Conservation (phyloP, 345 rosid genomes). For the Populus davidiana region DNA sequence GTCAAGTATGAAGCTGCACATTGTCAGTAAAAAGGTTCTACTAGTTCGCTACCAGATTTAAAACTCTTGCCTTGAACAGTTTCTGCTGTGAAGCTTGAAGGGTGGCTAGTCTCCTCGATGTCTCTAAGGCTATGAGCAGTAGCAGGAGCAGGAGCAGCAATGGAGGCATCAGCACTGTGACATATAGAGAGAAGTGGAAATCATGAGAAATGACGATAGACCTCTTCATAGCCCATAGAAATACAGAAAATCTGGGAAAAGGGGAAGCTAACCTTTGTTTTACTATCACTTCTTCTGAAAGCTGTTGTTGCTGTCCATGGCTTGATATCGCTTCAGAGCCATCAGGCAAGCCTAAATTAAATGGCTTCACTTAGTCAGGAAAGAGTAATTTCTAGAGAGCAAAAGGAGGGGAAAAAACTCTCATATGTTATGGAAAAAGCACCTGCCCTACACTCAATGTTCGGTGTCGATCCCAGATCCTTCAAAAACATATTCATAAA, state of each 20-base stretch:
- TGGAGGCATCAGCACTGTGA: slow-evolving; percentile 16
- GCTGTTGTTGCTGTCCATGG: slow-evolving; percentile 21
- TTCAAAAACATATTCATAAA: slow-evolving; percentile 2
- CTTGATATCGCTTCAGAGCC: slow-evolving; percentile 18
- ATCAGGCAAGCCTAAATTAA: slow-evolving; percentile 21
- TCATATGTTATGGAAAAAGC: not conserved
- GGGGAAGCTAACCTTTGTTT: slow-evolving; percentile 20
- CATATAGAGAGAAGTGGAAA: not conserved
- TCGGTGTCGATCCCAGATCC: not conserved
- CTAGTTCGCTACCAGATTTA: not conserved
- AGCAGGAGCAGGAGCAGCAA: slow-evolving; percentile 15
- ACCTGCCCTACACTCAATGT: slow-evolving; percentile 12
- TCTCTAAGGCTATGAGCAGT: slow-evolving; percentile 17
- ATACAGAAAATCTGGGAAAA: not conserved
- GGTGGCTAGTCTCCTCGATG: slow-evolving; percentile 17
- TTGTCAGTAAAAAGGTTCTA: not conserved
- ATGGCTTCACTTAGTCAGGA: not conserved
- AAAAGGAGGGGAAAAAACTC: not conserved
- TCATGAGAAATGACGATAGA: not conserved
- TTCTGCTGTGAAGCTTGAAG: slow-evolving; percentile 1
- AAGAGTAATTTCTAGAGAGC: not conserved
- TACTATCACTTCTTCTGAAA: slow-evolving; percentile 16
- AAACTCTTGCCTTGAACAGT: slow-evolving; percentile 23
- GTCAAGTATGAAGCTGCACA: not conserved
- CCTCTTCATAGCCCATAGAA: not conserved